Evolutionary conservation across 345 rosid genomes (phyloP), one percentile per base, ranked within the genome.

Genomic region (Nasturtium officinale): DNA sequence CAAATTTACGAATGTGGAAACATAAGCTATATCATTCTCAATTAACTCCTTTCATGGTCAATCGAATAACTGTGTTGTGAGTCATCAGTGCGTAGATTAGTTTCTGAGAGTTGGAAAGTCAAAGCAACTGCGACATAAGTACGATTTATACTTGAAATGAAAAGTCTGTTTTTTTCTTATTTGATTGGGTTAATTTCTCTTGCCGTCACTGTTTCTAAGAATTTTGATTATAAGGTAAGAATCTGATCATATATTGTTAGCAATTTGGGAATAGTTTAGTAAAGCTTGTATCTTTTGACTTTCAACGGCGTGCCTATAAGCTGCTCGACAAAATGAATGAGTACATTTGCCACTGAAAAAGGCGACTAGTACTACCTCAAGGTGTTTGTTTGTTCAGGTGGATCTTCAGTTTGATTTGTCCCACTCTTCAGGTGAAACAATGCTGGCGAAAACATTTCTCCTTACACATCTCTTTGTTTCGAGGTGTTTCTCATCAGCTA

Each of bases 401-500:
- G 40, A 9, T 17, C 61, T 32, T 32, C 15, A 5, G n/a, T 57
- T 18, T 33, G n/a, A 17, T 57, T 17, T 0, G 6, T 5, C n/a
- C n/a, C 26, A 1, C 13, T 23, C 7, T 18, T 77, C 32, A 70
- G 67, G 66, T 56, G 61, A 55, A 65, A 18, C 38, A 67, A 71
- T 83, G 87, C 35, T 79, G 13, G 15, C 61, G 38, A 83, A 54
- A 50, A 77, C 33, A 45, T 25, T 77, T 74, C 42, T 79, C 9
- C n/a, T 56, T 5, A 64, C 65, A 60, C 53, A 63, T 33, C 20
- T 75, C 53, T 37, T 65, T 58, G 77, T 71, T n/a, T 64, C 53
- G 59, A 87, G 88, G 81, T 43, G 51, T 73, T 84, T 87, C 67
- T 85, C 88, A 32, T 74, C 83, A 11, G 70, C 78, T 10, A 40